Base-by-base conservation (phyloP, 306 rosid species). In the Astragalus membranaceus region DNA sequence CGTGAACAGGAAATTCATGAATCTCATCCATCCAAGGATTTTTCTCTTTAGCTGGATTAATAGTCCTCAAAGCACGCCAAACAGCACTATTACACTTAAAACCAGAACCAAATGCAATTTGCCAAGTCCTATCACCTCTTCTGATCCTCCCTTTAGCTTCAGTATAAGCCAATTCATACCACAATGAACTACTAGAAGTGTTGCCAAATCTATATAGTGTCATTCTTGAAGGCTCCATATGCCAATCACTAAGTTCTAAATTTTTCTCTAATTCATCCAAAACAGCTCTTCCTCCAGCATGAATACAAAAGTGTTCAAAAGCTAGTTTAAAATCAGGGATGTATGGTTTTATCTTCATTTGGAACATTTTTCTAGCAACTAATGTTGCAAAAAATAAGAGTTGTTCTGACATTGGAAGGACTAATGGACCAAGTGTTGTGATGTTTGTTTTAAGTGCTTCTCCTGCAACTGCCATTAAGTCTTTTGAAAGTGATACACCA, bases 171-270 rank as follows among this genome's bases (percentile, higher is more conserved):
- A 92, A 64, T 37, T 92, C 98, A 36, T 89, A 92, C 98, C 96
- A 92, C 80, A 92, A 47, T 0, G 98, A 92, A 8, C 98, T 92
- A 15, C 98, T 89, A 0, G 98, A 89, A 26, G 98, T 92, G 77
- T 92, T 92, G 1, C 97, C 97, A 16, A 89, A 88, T 23, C 94
- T 78, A 10, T 85, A 26, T 0, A 91, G 83, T 0, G 96, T 91
- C 97, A 91, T 91, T 62, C 97, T 85, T 1, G 97, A 91, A 0
- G 98, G 96, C 57, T 89, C 96, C 98, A 92, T 87, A 13, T 92
- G 94, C 92, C 98, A 89, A 41, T 89, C 92, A 46, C 58, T 67
- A 37, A 92, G 90, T 12, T 86, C 92, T 1, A 92, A 85, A 69
- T 88, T 85, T 66, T 87, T 88, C 97, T 89, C 89, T 5, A 92